Evolutionary conservation across 108 stramenopile genomes (phyloP).

Genomic region (Thalassiosira profunda): DNA sequence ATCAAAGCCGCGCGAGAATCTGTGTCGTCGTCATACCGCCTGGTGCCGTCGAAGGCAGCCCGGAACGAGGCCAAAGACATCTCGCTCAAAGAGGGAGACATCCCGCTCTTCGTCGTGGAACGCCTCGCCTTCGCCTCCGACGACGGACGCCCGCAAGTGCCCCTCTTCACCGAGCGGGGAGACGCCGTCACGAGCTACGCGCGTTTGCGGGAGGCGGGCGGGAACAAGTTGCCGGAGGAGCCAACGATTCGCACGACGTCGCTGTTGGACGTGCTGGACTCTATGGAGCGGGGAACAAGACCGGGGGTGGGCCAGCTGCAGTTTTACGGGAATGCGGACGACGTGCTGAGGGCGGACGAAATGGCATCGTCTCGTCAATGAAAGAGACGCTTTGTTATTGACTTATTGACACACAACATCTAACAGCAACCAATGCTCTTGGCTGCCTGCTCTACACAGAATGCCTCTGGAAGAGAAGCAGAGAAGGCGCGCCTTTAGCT

Average conservation of each 20-base stretch:
- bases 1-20: conserved; percentile 34
- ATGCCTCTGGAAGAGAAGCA: too few relatives aligned
- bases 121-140: conserved; percentile 55
- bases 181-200: conserved; percentile 59
- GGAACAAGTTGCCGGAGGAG: conserved; percentile 35
- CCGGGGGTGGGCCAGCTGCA: conserved; percentile 50
- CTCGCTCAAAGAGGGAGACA: conserved; percentile 32
- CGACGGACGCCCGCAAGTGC: conserved; percentile 53
- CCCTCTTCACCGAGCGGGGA: conserved; percentile 50
- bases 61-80: conserved; percentile 41
- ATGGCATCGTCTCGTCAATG: conserved; percentile 34
- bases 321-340: conserved; percentile 63
- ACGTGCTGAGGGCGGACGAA: conserved; percentile 51
- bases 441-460: too few relatives aligned
- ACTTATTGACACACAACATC: too few relatives aligned
- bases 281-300: conserved; percentile 64
- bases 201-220: conserved; percentile 40
- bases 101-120: conserved; percentile 57
- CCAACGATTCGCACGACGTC: conserved; percentile 52
- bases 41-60: conserved; percentile 50
- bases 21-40: conserved; percentile 21
- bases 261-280: conserved; percentile 47
- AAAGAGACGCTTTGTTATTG: too few relatives aligned
- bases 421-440: too few relatives aligned
- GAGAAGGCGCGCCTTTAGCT: too few relatives aligned